Evolutionary conservation across 192 early-diverging fungal species (phyloP), one percentile per base, ranked within the genome.

Genomic region (Obelidium mucronatum): DNA sequence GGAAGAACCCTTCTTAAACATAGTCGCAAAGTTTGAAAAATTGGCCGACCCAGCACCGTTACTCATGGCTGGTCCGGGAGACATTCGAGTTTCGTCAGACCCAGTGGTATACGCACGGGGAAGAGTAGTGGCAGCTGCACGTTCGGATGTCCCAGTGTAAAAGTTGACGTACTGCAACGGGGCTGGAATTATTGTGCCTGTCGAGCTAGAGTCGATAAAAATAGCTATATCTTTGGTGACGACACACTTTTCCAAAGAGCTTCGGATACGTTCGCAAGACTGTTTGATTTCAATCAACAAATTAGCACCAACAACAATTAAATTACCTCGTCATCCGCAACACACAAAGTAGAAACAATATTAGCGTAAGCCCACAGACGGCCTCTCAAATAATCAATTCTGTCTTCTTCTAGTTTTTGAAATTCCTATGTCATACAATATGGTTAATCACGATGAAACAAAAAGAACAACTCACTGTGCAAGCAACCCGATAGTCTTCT

Each of bases 301-400:
- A 51, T 51, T 51, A 8, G 48, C 48, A 8, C 8, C 48, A 51
- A 8, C 22, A 13, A 13, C 0, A 31, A 58, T 24, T 58, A 8
- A 58, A 24, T 31, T 28, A 83, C 84, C 75, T 85, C 83, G 70
- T 88, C 88, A 61, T 89, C 84, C 0, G 83, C 51, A 13, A 89
- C 87, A 67, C 88, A 89, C n/a, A 79, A 74, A n/a, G 73, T 79
- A 2, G 83, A 81, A 11, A 89, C 40, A 31, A 89, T 82, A 65
- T 89, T 89, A 2, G 85, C 79, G 60, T 85, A 89, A 48, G 84
- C 83, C 88, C 88, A 89, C 26, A 89, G 35, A 35, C 72, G 75
- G 22, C 61, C 81, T 22, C 84, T 62, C 67, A 89, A 39, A 66
- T 82, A 88, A 52, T 85, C 72, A 54, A 89, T 78, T 52, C 88